Evolutionary conservation across 1,139 yeast species (phyloP).

Genomic region (Candida freyschussii): DNA sequence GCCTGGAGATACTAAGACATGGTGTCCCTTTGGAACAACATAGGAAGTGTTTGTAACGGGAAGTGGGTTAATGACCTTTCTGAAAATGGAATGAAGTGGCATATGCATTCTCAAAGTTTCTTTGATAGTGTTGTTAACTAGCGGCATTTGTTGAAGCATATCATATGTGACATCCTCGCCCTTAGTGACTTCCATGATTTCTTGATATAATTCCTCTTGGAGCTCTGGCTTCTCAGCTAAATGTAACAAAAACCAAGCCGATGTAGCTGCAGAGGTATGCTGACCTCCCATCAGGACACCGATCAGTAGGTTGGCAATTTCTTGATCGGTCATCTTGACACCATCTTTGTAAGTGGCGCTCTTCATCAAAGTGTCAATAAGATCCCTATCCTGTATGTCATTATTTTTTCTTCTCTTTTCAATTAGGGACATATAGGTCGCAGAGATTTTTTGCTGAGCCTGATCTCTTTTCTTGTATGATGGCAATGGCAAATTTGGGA

Average conservation of each 20-base stretch:
- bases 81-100: constrained; percentile 93
- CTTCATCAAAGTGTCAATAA: constrained; percentile 83
- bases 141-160: constrained; percentile 73
- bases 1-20: constrained; percentile 92
- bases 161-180: constrained; percentile 70
- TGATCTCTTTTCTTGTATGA: constrained; percentile 77
- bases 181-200: constrained; percentile 57
- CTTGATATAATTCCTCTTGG: constrained; percentile 74
- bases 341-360: constrained; percentile 90
- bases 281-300: constrained; percentile 99
- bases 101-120: constrained; percentile 94
- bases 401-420: constrained; percentile 65
- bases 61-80: constrained; percentile 78
- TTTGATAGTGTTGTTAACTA: constrained; percentile 76
- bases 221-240: constrained; percentile 80
- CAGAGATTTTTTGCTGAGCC: constrained; percentile 79
- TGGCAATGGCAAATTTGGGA: constrained; percentile 90
- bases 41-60: constrained; percentile 76
- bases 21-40: constrained; percentile 85
- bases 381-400: constrained; percentile 79
- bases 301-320: constrained; percentile 87
- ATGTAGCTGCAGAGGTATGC: constrained; percentile 95
- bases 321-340: constrained; percentile 86
- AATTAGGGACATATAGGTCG: constrained; percentile 77
- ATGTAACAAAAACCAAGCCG: constrained; percentile 91